A percentile compares a stretch with the other conserved stretches of the same genome.
phyloP scores from a whole-genome alignment of 1,284 basidiomycete species.

The Cryptococcus sp. region DNA sequence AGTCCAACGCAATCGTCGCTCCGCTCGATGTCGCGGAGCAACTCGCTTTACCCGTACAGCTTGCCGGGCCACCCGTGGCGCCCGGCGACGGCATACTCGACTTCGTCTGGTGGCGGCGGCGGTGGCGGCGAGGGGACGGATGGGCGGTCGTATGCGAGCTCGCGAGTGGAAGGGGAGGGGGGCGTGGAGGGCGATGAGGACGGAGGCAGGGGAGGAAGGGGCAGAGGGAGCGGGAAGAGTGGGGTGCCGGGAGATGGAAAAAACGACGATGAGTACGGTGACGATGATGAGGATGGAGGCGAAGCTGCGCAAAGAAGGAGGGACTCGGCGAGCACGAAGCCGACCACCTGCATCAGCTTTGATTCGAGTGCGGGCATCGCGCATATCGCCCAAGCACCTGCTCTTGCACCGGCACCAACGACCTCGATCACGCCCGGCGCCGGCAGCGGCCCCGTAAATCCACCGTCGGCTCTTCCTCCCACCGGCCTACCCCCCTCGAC shows the following conservation, averaged over 20 bases:
- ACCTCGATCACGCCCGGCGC: constrained; percentile 1
- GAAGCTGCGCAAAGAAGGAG: constrained; percentile 49
- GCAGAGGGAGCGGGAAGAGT: background rate
- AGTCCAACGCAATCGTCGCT: constrained; percentile 64
- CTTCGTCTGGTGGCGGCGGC: constrained; percentile 5
- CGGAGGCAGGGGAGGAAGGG: background rate
- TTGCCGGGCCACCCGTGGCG: background rate
- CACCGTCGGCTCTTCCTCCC: background rate
- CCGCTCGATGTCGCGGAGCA: constrained; percentile 29
- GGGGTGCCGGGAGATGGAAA: background rate
- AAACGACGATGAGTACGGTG: background rate
- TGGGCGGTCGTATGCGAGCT: constrained; percentile 1
- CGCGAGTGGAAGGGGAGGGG: constrained; percentile 4
- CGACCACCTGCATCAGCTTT: constrained; percentile 85
- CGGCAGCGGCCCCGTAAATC: too few relatives aligned
- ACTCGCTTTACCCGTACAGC: constrained; percentile 43
- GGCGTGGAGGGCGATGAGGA: constrained; percentile 8
- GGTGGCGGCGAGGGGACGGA: background rate
- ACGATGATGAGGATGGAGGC: constrained; percentile 62
- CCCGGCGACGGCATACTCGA: constrained; percentile 2
- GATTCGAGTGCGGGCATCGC: constrained; percentile 75
- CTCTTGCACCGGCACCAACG: too few relatives aligned
- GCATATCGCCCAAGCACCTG: constrained; percentile 79
- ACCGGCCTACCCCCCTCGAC: background rate
- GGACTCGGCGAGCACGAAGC: constrained; percentile 73